Evolutionary conservation across 2,329 filamentous ascomycete species (phyloP), one percentile per base, ranked within the genome.

Genomic region (Diaporthe citrichinensis): DNA sequence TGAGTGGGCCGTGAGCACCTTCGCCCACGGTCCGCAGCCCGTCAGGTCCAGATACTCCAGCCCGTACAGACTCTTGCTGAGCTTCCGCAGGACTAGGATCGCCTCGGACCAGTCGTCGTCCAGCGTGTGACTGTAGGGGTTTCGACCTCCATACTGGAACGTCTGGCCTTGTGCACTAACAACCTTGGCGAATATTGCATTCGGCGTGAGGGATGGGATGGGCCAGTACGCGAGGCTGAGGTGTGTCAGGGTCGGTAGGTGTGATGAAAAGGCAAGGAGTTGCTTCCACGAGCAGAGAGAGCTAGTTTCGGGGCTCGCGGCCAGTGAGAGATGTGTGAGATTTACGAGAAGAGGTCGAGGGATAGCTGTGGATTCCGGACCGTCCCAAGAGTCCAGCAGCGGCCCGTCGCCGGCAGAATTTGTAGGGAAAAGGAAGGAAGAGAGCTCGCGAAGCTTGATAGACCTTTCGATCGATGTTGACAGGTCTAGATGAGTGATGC

Each of bases 221-320:
- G 91, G 91, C 91, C 91, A 93, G 80, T 88, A 89, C 23, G 90
- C 90, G 9, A 93, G 85, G 77, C 88, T 91, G 55, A 93, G 84
- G 78, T 93, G 90, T 2, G 91, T 93, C 53, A 93, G 82, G 20
- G 85, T 87, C 0, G 86, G 86, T 9, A 91, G 81, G 78, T 88
- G 90, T 15, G 84, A 81, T 0, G 90, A 87, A n/a, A 93, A 81
- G 2, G 85, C 78, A 34, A 93, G 83, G 6, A 93, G 86, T 49
- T 91, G 89, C 65, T 87, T 88, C 91, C 91, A 93, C 1, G 90
- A 91, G 23, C 86, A 85, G 8, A 81, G 51, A 79, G 79, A 41
- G 28, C 75, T 55, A 23, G 74, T 73, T 25, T 25, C 80, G 1
- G 87, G 86, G 68, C 84, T 79, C 65, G 90, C 78, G 5, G 90